Evolutionary conservation across 345 rosid genomes (phyloP), one percentile per base, ranked within the genome.

Genomic region (Citrus australasica): DNA sequence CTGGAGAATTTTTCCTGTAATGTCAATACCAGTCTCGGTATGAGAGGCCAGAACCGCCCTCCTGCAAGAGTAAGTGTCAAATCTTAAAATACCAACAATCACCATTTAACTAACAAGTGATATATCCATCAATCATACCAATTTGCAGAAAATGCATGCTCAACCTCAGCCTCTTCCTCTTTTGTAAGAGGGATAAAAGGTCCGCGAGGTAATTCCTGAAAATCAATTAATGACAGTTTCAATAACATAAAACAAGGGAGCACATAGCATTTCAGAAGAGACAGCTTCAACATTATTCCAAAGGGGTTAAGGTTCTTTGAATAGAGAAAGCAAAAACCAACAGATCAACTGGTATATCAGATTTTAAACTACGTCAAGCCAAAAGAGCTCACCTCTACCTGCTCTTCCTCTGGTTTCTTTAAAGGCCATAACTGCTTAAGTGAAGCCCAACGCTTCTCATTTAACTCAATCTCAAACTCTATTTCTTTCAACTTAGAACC

Each of bases 101-200:
- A 48, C 66, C 58, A 71, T 35, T 62, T 17, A 71, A 67, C 22
- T 62, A 69, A 32, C 38, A 79, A 76, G 72, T 4, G 76, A 64
- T 25, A 62, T 19, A 69, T 59, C 17, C 48, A 74, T 40, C 69
- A 67, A 68, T 7, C 83, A 75, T 89, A 97, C 99, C 89, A 32
- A 82, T 70, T 82, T 74, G 87, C 77, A 55, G 90, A 82, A 71
- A 94, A 82, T 42, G 97, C 97, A 48, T 30, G 62, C 11, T 75
- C 56, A 75, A 97, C 90, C 83, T 83, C 90, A 4, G 83, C 82
- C 79, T 87, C 88, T 75, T 97, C 99, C 69, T 92, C 96, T 51
- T 91, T 78, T 10, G 93, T 86, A 62, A 97, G 91, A 76, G 94
- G 94, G 75, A 84, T 67, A 85, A 94, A 94, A 40, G 88, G 91